Conservation (phyloP, 345 rosid species). For the Atalantia buxifolia region DNA sequence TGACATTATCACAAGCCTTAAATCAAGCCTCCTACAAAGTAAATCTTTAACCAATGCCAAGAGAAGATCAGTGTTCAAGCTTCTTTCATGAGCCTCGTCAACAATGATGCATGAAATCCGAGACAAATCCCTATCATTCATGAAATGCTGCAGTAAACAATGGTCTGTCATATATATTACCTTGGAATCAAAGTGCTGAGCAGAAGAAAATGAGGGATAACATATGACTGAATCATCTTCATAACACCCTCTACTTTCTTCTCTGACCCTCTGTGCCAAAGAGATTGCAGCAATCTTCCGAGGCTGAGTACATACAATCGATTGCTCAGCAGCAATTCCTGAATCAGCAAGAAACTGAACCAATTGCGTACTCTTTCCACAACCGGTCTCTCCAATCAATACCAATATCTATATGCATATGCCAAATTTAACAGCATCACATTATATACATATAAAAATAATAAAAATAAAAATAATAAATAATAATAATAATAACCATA, state of each 20-base stretch:
- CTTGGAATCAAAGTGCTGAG: slow-evolving; percentile 51
- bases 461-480: no score
- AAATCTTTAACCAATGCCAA: slow-evolving; percentile 67
- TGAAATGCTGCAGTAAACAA: slow-evolving; percentile 71
- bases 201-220: slow-evolving; percentile 57
- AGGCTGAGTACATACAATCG: slow-evolving; percentile 87
- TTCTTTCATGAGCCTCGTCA: slow-evolving; percentile 98
- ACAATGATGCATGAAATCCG: slow-evolving; percentile 76
- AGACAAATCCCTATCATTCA: slow-evolving; percentile 62
- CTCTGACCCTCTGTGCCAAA: slow-evolving; percentile 67
- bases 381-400: slow-evolving; percentile 92
- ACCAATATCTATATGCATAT: slow-evolving; percentile 53
- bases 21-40: slow-evolving; percentile 46
- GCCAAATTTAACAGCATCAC: neutral
- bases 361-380: slow-evolving; percentile 93
- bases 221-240: slow-evolving; percentile 45
- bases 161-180: slow-evolving; percentile 80
- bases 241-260: slow-evolving; percentile 73
- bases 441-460: no score
- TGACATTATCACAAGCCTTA: slow-evolving; percentile 89
- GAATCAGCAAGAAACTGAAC: slow-evolving; percentile 93
- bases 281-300: slow-evolving; percentile 83
- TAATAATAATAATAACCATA: no score
- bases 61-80: slow-evolving; percentile 88
- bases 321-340: slow-evolving; percentile 47